Evolutionary conservation across 2,329 filamentous ascomycete species (phyloP).

Genomic region (Orbilia quercus): DNA sequence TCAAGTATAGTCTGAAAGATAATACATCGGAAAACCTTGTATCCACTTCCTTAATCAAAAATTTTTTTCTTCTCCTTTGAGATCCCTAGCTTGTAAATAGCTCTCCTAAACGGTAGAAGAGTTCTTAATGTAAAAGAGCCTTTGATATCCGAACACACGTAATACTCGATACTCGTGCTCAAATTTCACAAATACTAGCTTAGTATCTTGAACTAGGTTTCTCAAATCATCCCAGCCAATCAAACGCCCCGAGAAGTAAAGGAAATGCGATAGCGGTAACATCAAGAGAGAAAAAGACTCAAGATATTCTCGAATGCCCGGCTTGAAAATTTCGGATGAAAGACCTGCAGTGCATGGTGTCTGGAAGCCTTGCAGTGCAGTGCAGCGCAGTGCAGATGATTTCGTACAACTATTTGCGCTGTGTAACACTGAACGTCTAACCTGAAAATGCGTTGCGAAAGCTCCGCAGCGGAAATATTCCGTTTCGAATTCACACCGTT

Average conservation of each 20-base stretch:
- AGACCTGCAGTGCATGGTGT: no score
- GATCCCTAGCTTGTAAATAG: background rate
- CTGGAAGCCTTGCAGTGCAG: no score
- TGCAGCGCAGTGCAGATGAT: no score
- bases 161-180: background rate
- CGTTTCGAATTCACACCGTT: no score
- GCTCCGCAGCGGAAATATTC: no score
- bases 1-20: background rate
- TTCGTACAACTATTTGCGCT: no score
- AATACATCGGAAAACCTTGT: background rate
- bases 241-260: background rate
- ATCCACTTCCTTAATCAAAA: background rate
- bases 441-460: no score
- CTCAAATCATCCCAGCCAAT: background rate
- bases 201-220: background rate
- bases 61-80: background rate
- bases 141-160: background rate
- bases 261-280: slow-evolving; percentile 7
- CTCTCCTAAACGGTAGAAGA: background rate
- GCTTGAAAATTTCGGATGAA: background rate
- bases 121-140: no score
- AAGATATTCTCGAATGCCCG: background rate
- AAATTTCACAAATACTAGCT: background rate
- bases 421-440: no score
- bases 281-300: background rate